Base-by-base conservation (phyloP, 345 rosid genomes). In the Aquilaria sinensis region DNA sequence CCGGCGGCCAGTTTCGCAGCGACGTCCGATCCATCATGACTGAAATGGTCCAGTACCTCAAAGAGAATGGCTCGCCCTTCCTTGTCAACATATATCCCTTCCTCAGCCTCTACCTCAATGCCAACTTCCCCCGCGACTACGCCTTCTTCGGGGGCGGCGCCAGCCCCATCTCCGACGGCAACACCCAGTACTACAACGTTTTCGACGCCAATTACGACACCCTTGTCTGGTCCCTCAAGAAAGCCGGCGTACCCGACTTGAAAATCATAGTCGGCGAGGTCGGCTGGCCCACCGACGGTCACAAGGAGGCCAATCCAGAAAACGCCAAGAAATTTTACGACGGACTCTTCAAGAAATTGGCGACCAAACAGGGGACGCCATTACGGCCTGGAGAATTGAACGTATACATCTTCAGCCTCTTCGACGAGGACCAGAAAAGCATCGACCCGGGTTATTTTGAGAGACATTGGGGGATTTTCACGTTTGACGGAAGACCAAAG, bases 251-350 rank as follows among this genome's bases (percentile, higher is more conserved):
- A 47, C 51, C 77, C 0, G 67, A 88, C 31, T 10, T 94, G 67
- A 69, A 80, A 64, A 81, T 95, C 62, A 9, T 88, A 0, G 85
- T 94, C 10, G 99, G 99, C 1, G 99, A 94, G 80, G 85, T 89
- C 1, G 99, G 99, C 1, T 95, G 97, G 96, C 99, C 97, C 0
- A 91, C 97, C 0, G 90, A 91, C 2, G 96, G 96, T 31, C 47
- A 74, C 51, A 49, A 53, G 12, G 55, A 57, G 11, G 96, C 83
- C 0, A 77, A 61, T 3, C 6, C 6, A 2, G 63, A 63, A 9
- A 41, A 58, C 32, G 99, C 97, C 0, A 51, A 84, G 48, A 85
- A 72, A 47, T 91, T 88, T 61, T 91, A 89, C 57, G 80, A 80
- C 7, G 96, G 96, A 9, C 74, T 91, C n/a, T 57, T 91, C 33